phyloP scores from a whole-genome alignment of 148 eudicot genomes.

The Silene uniflora region DNA sequence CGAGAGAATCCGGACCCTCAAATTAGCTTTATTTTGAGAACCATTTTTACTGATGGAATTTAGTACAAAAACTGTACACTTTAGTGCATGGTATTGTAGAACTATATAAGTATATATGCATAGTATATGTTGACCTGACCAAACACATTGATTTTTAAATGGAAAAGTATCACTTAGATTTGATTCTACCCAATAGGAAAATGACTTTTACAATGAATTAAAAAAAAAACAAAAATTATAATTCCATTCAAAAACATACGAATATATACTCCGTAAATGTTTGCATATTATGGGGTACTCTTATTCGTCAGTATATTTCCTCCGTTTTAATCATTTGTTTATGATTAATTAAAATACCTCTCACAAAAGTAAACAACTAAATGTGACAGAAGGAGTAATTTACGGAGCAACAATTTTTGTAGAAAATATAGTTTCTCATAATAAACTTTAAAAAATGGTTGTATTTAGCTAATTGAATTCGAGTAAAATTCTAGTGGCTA shows the following conservation, averaged over 20 bases:
- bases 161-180: conserved; percentile 23
- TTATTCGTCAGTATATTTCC: no score
- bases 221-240: not conserved
- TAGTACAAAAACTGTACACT: not conserved
- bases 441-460: no score
- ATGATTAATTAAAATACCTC: no score
- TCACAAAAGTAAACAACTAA: no score
- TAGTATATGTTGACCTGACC: conserved; percentile 2
- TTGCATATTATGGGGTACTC: no score
- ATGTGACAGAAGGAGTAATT: no score
- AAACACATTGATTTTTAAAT: conserved; percentile 19
- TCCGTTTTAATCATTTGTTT: no score
- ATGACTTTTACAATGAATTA: conserved; percentile 20
- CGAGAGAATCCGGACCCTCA: no score
- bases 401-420: no score
- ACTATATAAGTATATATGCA: no score
- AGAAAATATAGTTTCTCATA: no score
- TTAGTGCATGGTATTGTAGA: not conserved
- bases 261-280: no score
- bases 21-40: not conserved
- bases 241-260: conserved; percentile 4
- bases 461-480: not conserved
- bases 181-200: conserved; percentile 24
- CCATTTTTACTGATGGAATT: not conserved
- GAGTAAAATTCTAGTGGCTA: not conserved